phyloP scores from a whole-genome alignment of 768 basidiomycete genomes.

The Leccinum barrowsii region DNA sequence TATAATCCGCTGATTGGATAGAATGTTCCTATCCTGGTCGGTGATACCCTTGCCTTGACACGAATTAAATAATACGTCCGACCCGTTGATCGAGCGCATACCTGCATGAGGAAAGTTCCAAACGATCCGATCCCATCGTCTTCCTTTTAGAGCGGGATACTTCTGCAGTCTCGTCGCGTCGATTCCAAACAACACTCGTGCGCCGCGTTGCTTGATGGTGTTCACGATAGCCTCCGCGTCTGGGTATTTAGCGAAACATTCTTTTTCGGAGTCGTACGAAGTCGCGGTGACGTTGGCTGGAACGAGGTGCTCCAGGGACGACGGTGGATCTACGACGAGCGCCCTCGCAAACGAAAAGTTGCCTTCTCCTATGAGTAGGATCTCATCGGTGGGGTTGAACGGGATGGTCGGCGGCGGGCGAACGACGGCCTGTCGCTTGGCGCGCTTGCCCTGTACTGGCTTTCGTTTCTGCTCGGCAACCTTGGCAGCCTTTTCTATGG shows the following conservation, averaged over 20 bases:
- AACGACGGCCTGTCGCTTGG: conserved; percentile 22
- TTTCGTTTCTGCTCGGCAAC: conserved; percentile 41
- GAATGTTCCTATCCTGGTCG: conserved; percentile 90
- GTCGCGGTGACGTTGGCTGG: conserved; percentile 78
- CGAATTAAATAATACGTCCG: not conserved
- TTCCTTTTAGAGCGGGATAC: conserved; percentile 50
- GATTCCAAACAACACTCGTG: conserved; percentile 70
- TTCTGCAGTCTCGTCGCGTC: conserved; percentile 82
- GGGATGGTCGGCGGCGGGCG: conserved; percentile 55
- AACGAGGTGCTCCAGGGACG: conserved; percentile 49
- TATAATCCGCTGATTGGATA: conserved; percentile 82
- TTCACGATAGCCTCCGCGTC: conserved; percentile 60
- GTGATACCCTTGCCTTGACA: conserved; percentile 77
- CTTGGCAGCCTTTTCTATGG: conserved; percentile 53
- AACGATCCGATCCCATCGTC: conserved; percentile 72
- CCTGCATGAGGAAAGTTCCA: conserved; percentile 99
- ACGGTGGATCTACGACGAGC: conserved; percentile 49
- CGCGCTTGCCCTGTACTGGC: conserved; percentile 14
- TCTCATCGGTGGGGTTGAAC: conserved; percentile 59
- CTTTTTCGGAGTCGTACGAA: conserved; percentile 74
- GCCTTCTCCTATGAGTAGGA: conserved; percentile 87
- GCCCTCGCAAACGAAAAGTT: conserved; percentile 91
- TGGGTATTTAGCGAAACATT: conserved; percentile 81
- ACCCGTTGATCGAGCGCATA: conserved; percentile 32
- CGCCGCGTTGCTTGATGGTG: conserved; percentile 54